Base-by-base conservation (phyloP, 305 asterid species). In the Fraxinus latifolia region DNA sequence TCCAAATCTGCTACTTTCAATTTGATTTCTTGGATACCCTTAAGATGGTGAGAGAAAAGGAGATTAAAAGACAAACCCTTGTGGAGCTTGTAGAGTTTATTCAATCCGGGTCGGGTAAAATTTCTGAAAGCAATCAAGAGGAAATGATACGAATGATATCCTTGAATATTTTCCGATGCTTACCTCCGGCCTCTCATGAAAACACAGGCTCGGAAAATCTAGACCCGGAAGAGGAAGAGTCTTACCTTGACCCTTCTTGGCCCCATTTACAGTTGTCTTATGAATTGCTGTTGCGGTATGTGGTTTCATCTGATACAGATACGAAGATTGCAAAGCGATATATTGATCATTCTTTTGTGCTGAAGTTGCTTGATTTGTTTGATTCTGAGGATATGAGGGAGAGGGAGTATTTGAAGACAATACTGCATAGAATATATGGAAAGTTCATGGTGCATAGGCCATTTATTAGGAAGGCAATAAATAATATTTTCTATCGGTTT, bases 371-470 rank as follows among this genome's bases (percentile, higher is more conserved):
- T 15, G 92, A 93, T 81, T 86, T 92, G 86, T 95, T 95, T 81
- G 97, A 93, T 81, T 91, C 98, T 1, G 98, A 93, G 87, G 98
- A 95, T 85, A 87, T 89, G 0, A 90, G 98, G 82, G 98, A 94
- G 78, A 85, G 98, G 89, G 98, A 95, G 87, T 91, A 92, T 85
- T 88, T 95, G 87, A 95, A 95, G 81, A 93, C 98, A 0, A 90
- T 93, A 80, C 89, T 95, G 74, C 99, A 95, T 81, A 88, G 97
- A 67, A 90, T 93, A 87, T 95, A 95, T 73, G 99, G 98, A 82
- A 92, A 90, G 86, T 95, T 95, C 85, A 95, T 93, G 99, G 97
- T 91, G 79, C 97, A 92, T 80, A 91, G 99, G 82, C 99, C 99
- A 2, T 93, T 93, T 83, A 93, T 95, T 70, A 89, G 99, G 89